These are phyloP conservation scores for Senecio squalidus DNA, from an alignment of 140 eudicot species.

Conservation along the genomic window DNA sequence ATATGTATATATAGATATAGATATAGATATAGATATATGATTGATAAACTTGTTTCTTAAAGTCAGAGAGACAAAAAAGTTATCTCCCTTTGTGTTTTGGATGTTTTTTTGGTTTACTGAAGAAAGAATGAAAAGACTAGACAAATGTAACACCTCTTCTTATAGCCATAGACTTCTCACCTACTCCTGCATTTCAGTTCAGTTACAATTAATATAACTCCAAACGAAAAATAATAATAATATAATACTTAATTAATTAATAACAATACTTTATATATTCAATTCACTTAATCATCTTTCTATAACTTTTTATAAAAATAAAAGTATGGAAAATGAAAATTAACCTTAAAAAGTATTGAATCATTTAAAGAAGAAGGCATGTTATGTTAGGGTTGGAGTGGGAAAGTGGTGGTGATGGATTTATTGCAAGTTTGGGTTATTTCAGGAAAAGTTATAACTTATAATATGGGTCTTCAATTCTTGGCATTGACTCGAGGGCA, in stretches of 20 bases:
- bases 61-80: conserved; percentile 16
- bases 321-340: no score
- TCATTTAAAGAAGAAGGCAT: conserved; percentile 6
- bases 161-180: conserved; percentile 56
- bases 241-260: conserved; percentile 11
- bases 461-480: conserved; percentile 29
- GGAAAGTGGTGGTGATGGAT: conserved; percentile 36
- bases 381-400: conserved; percentile 36
- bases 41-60: conserved; percentile 10
- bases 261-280: no score
- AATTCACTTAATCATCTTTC: no score
- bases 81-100: conserved; percentile 17
- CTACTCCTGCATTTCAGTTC: conserved; percentile 51
- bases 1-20: conserved; percentile 20
- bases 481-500: conserved; percentile 77
- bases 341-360: background rate
- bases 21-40: no score
- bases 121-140: conserved; percentile 33
- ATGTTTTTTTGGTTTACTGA: conserved; percentile 19
- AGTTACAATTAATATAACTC: conserved; percentile 23
- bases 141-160: conserved; percentile 37
- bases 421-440: conserved; percentile 40
- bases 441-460: conserved; percentile 43
- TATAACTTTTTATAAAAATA: no score
- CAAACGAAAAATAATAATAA: background rate